Evolutionary conservation across 2,329 filamentous ascomycete genomes (phyloP).

Genomic region (Cordyceps cateniannulata): DNA sequence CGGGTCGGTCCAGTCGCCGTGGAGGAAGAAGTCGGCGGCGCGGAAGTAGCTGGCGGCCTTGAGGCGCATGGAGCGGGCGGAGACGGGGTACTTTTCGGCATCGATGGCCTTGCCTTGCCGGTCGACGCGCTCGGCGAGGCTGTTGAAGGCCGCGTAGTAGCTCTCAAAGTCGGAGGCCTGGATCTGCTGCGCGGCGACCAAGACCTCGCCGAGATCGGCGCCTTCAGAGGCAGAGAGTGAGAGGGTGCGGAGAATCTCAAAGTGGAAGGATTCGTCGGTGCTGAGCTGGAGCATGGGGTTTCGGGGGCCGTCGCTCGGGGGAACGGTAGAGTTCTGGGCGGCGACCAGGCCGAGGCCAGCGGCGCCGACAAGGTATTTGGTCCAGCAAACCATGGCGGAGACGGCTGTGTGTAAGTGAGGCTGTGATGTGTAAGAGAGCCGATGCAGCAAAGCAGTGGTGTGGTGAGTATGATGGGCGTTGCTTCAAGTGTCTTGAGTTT

Average conservation of each 20-base stretch:
- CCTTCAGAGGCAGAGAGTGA: slow-evolving; percentile 19
- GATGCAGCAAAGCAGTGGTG: no score
- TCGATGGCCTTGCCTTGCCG: slow-evolving; percentile 18
- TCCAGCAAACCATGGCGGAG: slow-evolving; percentile 3
- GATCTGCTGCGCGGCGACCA: slow-evolving; percentile 24
- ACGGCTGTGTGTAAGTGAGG: not conserved
- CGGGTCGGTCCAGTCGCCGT: slow-evolving; percentile 33
- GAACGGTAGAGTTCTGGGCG: not conserved
- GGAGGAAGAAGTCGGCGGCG: slow-evolving; percentile 34
- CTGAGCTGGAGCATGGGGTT: slow-evolving; percentile 18
- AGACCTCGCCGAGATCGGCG: slow-evolving; percentile 26
- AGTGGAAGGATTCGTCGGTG: slow-evolving; percentile 20
- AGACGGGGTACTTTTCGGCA: slow-evolving; percentile 19
- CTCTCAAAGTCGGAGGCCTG: slow-evolving; percentile 20
- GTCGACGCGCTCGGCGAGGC: slow-evolving; percentile 19
- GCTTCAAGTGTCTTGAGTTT: no score
- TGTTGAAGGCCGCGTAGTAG: slow-evolving; percentile 19
- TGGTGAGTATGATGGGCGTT: no score
- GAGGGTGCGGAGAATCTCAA: slow-evolving; percentile 20
- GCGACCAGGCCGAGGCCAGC: not conserved
- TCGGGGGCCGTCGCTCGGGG: not conserved
- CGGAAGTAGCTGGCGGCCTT: slow-evolving; percentile 36
- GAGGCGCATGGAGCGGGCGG: slow-evolving; percentile 25
- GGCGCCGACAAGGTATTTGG: not conserved
- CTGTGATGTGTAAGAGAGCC: no score